A percentile compares a stretch with the other conserved stretches of the same genome.
These are phyloP conservation scores for Colletotrichum sp. DNA, from an alignment of 2,329 filamentous ascomycete species.

Conservation along the genomic window DNA sequence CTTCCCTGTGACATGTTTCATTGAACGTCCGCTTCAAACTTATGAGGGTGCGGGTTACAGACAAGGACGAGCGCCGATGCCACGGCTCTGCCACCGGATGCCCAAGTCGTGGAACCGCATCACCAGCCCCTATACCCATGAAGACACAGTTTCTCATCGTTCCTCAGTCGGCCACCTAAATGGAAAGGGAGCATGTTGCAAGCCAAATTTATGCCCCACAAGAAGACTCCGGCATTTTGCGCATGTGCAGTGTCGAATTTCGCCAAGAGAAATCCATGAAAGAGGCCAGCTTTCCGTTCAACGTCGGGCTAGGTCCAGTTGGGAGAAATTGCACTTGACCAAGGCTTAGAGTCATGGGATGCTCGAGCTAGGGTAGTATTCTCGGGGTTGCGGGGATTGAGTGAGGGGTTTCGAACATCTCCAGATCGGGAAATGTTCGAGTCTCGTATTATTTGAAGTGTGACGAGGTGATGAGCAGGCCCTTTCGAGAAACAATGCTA, in stretches of 20 bases:
- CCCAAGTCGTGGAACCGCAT: background rate
- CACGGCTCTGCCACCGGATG: background rate
- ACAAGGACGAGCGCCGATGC: background rate
- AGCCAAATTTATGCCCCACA: background rate
- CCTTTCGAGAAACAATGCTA: background rate
- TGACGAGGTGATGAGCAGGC: background rate
- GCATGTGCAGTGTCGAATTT: background rate
- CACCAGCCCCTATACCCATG: background rate
- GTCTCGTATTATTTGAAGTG: background rate
- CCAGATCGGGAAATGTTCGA: background rate
- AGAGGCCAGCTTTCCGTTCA: background rate
- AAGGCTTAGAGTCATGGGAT: background rate
- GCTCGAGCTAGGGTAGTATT: background rate
- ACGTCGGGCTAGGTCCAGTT: background rate
- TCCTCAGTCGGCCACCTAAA: background rate
- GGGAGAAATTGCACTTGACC: background rate
- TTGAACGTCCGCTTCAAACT: background rate
- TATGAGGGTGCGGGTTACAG: background rate
- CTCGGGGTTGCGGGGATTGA: background rate
- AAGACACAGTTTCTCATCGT: background rate
- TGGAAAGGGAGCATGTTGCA: background rate
- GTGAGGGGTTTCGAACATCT: background rate
- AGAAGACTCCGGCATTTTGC: background rate
- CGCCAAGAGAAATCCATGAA: background rate
- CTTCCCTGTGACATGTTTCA: background rate